Conservation (phyloP, 1,284 basidiomycete genomes). For the Trichosporon sp. region DNA sequence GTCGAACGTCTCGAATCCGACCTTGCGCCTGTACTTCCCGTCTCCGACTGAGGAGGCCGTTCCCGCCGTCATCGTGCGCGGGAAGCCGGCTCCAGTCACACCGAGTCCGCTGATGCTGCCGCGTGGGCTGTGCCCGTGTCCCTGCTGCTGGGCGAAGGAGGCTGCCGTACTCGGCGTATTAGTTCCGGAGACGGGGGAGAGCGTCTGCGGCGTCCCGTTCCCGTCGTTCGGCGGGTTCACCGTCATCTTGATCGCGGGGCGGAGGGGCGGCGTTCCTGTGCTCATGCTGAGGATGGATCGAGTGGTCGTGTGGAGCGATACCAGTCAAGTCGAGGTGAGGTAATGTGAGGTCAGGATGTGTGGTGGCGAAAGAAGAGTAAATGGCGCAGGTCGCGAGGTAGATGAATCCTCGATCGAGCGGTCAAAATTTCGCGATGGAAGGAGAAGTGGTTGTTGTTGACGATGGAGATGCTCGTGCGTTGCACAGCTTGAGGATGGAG, state of each 20-base stretch:
- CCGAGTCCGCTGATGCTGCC: constrained; percentile 9
- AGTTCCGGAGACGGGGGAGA: not conserved
- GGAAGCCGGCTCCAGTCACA: constrained; percentile 23
- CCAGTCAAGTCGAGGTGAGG: not conserved
- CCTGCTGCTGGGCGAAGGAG: constrained; percentile 10
- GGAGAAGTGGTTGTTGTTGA: not conserved
- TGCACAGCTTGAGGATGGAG: not conserved
- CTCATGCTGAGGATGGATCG: not conserved
- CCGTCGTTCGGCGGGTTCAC: constrained; percentile 2
- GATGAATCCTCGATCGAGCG: not conserved
- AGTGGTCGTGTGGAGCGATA: not conserved
- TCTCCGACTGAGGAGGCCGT: constrained; percentile 30
- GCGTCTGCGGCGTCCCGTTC: constrained; percentile 1
- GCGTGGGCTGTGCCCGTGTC: constrained; percentile 9
- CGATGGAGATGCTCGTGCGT: not conserved
- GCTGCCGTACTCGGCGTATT: constrained; percentile 11
- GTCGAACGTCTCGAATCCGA: constrained; percentile 79
- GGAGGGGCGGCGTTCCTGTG: constrained; percentile 18
- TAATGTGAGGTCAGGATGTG: not conserved
- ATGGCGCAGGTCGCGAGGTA: not conserved
- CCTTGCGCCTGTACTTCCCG: constrained; percentile 75
- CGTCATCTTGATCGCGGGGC: constrained; percentile 27
- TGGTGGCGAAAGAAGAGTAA: not conserved
- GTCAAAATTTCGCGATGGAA: not conserved
- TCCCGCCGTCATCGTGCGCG: constrained; percentile 28